Evolutionary conservation across 441 rosid genomes (phyloP), one percentile per base, ranked within the genome.

Genomic region (Erodium moschatum): DNA sequence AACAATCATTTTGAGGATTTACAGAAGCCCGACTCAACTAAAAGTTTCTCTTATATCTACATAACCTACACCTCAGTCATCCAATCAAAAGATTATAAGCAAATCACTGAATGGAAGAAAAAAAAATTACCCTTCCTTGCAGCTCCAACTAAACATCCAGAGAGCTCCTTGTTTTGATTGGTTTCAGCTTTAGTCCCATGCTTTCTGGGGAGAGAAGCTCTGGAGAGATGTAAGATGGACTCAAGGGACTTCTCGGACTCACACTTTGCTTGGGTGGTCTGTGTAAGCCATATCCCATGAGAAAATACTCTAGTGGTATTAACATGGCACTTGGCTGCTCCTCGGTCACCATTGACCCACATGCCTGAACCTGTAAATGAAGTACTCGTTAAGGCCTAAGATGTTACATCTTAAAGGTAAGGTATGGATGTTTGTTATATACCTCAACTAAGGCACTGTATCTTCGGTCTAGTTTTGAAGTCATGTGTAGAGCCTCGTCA

Each of bases 181-280:
- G 98, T 76, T 93, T 91, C 6, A 93, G 78, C 86, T 93, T 91
- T 78, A 93, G 77, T 1, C 98, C 98, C 98, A 93, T 87, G 85
- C 92, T 90, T 81, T 93, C 98, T 0, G 97, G 98, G 3, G 98
- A 97, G 96, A 97, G 89, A 86, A 84, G 91, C 89, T 81, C 91
- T 96, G 0, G 96, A 97, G 97, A 85, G 81, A 93, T 89, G 83
- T 90, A 80, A 3, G 84, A 74, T 0, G 96, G 93, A 77, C 91
- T 91, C 75, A 93, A 77, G 2, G 98, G 93, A 69, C 96, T 89
- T 77, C 98, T 85, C 0, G 98, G 98, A 75, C 98, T 93, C 46
- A 82, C 83, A 63, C 88, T 88, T 44, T 82, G 77, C 13, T 73
- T 80, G 7, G 87, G 76, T 5, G 89, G 95, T 48, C 87, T 81